phyloP scores from a whole-genome alignment of 345 rosid genomes.

The Eucalyptus pauciflora region DNA sequence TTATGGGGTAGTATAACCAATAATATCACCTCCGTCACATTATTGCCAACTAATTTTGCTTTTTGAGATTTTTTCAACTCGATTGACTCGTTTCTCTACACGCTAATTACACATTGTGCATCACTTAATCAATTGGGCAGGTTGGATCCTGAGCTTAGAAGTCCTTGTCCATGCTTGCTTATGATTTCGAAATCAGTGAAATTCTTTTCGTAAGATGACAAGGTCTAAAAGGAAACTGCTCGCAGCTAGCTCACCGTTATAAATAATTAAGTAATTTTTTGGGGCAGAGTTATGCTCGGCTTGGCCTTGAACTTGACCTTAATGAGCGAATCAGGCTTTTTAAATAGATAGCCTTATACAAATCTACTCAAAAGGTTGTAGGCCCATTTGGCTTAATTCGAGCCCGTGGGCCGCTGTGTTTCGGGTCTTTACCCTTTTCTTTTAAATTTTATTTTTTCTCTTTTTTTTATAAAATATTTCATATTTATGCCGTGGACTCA shows the following conservation, averaged over 20 bases:
- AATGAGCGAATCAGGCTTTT: not conserved
- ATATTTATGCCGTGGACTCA: not conserved
- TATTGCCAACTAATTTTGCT: not conserved
- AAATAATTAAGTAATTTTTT: not conserved
- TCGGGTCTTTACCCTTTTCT: not conserved
- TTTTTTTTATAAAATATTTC: not conserved
- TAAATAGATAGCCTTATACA: not conserved
- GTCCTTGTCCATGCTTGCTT: not conserved
- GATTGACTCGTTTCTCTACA: accelerated
- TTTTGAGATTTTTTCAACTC: not conserved
- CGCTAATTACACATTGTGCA: too few species aligned
- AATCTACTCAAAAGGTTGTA: not conserved
- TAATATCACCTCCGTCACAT: accelerated
- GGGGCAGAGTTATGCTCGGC: not conserved
- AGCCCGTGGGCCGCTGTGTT: not conserved
- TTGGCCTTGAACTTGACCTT: not conserved
- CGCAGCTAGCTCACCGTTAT: not conserved
- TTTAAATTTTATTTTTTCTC: accelerated
- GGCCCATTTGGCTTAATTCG: not conserved
- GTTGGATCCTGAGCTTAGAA: not conserved
- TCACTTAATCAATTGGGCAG: not conserved
- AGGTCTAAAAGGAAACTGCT: not conserved
- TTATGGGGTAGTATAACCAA: accelerated
- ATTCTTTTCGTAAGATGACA: not conserved
- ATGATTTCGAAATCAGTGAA: not conserved